Evolutionary conservation across 345 rosid genomes (phyloP).

Genomic region (Streptanthus diversifolius): DNA sequence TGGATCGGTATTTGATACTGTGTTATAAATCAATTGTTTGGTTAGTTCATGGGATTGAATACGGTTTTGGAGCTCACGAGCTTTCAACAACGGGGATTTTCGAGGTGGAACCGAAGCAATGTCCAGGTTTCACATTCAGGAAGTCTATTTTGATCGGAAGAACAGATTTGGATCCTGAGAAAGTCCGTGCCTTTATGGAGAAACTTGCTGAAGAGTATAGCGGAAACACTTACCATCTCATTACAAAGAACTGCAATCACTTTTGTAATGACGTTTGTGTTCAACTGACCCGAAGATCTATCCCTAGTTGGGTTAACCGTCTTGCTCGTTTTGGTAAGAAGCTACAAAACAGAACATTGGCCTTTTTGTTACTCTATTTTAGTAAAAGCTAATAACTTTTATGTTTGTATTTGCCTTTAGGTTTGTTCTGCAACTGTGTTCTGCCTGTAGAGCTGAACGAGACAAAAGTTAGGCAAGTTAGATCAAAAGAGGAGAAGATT

Average conservation of each 20-base stretch:
- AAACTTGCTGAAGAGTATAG: slow-evolving; percentile 62
- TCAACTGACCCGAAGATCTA: slow-evolving; percentile 59
- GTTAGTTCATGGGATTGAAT: slow-evolving; percentile 81
- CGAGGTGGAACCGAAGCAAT: slow-evolving; percentile 87
- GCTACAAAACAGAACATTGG: neutral
- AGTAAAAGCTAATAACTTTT: neutral
- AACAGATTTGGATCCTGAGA: slow-evolving; percentile 76
- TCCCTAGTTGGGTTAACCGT: slow-evolving; percentile 96
- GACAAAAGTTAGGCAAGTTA: slow-evolving; percentile 59
- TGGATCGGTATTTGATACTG: neutral
- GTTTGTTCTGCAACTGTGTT: slow-evolving; percentile 89
- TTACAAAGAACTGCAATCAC: slow-evolving; percentile 94
- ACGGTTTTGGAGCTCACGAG: slow-evolving; percentile 94
- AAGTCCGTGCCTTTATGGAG: slow-evolving; percentile 79
- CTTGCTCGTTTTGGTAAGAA: slow-evolving; percentile 90
- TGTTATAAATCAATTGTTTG: neutral
- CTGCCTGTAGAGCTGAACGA: slow-evolving; percentile 76
- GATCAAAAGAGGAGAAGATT: slow-evolving; percentile 41
- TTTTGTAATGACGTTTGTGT: slow-evolving; percentile 82
- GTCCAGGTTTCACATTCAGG: slow-evolving; percentile 93
- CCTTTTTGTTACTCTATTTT: slow-evolving; percentile 6
- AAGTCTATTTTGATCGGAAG: slow-evolving; percentile 93
- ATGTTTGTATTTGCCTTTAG: slow-evolving; percentile 33
- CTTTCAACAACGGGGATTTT: slow-evolving; percentile 78
- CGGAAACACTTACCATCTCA: slow-evolving; percentile 83